These are phyloP conservation scores for Metarhizium brunneum DNA, from an alignment of 2,329 filamentous ascomycete species.

Conservation along the genomic window DNA sequence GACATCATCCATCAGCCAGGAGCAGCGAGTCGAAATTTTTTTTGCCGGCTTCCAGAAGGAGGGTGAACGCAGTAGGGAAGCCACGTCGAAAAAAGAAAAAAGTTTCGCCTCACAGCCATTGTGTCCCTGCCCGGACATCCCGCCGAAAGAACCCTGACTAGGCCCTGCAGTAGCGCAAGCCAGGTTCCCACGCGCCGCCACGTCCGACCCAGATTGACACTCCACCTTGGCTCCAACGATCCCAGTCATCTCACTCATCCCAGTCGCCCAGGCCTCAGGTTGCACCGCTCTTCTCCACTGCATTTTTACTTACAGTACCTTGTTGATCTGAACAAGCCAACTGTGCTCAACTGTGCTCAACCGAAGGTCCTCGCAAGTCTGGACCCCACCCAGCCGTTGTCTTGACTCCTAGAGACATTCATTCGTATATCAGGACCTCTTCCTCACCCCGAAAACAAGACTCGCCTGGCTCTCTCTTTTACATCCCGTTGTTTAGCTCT, in stretches of 20 bases:
- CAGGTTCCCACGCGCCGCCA: constrained; percentile 1
- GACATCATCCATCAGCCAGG: neutral
- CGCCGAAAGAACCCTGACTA: neutral
- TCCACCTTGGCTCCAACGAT: constrained; percentile 1
- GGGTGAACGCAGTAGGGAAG: neutral
- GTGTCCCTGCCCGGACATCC: constrained; percentile 2
- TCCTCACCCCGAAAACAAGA: neutral
- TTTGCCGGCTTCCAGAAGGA: constrained; percentile 1
- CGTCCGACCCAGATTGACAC: constrained; percentile 3
- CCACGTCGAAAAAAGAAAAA: too few species aligned
- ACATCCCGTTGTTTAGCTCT: neutral
- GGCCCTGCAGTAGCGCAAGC: neutral
- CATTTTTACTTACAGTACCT: neutral
- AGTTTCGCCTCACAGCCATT: neutral
- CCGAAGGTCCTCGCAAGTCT: neutral
- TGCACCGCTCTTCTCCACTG: neutral
- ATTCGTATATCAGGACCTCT: neutral
- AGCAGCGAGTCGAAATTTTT: neutral
- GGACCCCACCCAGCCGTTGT: neutral
- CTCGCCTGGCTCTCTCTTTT: neutral
- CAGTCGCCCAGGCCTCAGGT: neutral
- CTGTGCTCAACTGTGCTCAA: neutral
- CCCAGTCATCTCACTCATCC: neutral
- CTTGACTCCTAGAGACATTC: neutral
- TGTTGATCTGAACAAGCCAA: neutral